Conservation (phyloP, 73 alveolate genomes). For the Paramecium sonneborni region DNA sequence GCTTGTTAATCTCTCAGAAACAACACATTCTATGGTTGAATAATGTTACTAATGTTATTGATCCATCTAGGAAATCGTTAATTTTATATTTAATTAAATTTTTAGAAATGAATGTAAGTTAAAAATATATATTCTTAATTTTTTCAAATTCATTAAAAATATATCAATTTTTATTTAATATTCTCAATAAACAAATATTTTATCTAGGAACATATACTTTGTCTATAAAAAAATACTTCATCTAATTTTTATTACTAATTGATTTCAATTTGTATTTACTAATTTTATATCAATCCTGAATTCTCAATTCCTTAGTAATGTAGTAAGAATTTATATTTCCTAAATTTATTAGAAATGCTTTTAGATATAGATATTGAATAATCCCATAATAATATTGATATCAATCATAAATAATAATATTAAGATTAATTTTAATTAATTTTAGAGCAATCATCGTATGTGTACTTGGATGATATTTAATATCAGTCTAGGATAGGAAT, state of each 20-base stretch:
- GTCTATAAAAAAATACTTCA: no score
- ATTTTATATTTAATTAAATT: not conserved
- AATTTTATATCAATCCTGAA: no score
- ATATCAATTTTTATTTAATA: not conserved
- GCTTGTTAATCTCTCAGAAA: slow-evolving; percentile 9
- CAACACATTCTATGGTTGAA: slow-evolving; percentile 36
- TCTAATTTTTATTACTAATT: no score
- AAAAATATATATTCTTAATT: not conserved
- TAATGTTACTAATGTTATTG: not conserved
- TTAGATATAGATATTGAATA: not conserved
- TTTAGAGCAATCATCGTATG: slow-evolving; percentile 3
- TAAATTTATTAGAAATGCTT: no score
- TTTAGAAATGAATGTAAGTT: not conserved
- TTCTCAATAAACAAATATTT: no score
- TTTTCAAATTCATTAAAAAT: not conserved
- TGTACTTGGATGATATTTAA: not conserved
- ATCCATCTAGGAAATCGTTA: slow-evolving; percentile 41
- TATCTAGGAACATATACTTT: no score
- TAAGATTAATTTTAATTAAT: not conserved
- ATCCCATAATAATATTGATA: not conserved
- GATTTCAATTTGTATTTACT: no score
- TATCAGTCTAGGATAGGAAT: slow-evolving; percentile 23
- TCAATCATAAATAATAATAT: not conserved
- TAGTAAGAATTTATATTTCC: no score
- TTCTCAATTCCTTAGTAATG: no score